Evolutionary conservation across 495 filamentous ascomycete genomes (phyloP).

Genomic region (Peziza echinospora): DNA sequence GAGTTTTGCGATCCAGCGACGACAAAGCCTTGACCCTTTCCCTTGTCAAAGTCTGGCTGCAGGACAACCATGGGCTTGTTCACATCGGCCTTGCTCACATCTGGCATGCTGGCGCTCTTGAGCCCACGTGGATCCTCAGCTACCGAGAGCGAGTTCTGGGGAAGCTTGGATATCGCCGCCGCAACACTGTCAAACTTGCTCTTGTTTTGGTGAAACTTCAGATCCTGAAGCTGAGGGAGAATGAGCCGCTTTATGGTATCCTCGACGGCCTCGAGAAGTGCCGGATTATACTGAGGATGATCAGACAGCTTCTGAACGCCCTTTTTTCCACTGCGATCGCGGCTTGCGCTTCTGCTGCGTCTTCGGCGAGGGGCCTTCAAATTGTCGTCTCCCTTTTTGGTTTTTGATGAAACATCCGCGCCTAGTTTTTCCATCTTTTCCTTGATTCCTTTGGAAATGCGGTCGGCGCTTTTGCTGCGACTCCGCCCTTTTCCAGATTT

Average conservation of each 20-base stretch:
- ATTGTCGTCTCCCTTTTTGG: conserved; percentile 18
- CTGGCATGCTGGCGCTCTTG: conserved; percentile 47
- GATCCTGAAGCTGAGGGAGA: conserved; percentile 68
- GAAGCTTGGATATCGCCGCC: conserved; percentile 3
- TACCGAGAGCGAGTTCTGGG: not conserved
- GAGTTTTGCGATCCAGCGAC: conserved; percentile 23
- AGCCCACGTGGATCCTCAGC: conserved; percentile 22
- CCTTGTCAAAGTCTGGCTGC: conserved; percentile 33
- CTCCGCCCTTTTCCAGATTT: conserved; percentile 29
- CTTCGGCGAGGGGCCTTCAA: conserved; percentile 23
- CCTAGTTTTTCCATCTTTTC: conserved; percentile 42
- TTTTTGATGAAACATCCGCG: conserved; percentile 24
- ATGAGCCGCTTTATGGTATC: conserved; percentile 86
- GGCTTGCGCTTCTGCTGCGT: conserved; percentile 39
- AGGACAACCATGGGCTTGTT: conserved; percentile 42
- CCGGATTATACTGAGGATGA: conserved; percentile 45
- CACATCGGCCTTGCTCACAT: conserved; percentile 44
- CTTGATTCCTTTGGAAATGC: conserved; percentile 38
- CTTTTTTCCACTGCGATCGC: conserved; percentile 30
- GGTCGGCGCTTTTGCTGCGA: conserved; percentile 51
- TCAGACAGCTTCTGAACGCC: not conserved
- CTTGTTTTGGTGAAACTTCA: conserved; percentile 70
- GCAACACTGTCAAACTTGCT: conserved; percentile 32
- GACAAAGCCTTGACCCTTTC: conserved; percentile 30
- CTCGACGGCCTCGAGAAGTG: conserved; percentile 83